Conservation (phyloP, 2,329 filamentous ascomycete species). For the Graphilbum fragrans region DNA sequence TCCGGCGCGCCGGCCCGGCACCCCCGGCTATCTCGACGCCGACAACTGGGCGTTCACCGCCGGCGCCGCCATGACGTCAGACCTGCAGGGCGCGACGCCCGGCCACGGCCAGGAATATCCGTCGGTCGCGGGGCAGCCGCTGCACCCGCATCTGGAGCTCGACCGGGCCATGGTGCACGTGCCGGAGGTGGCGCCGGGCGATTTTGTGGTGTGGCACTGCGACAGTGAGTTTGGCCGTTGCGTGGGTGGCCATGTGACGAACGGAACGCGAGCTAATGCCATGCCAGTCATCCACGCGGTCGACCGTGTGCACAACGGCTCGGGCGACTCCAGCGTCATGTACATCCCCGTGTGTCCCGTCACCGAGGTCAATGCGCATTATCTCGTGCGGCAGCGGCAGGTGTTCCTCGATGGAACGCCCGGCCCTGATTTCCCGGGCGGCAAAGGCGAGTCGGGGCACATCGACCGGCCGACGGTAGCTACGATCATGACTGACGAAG, state of each 20-base stretch:
- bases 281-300: constrained; percentile 59
- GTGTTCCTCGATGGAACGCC: constrained; percentile 58
- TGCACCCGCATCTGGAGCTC: constrained; percentile 61
- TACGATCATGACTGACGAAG: constrained; percentile 21
- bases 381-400: constrained; percentile 58
- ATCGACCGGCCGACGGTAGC: constrained; percentile 30
- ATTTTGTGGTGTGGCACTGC: constrained; percentile 78
- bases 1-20: constrained; percentile 1
- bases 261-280: constrained; percentile 1
- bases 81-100: constrained; percentile 54
- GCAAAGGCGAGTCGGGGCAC: constrained; percentile 51
- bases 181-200: constrained; percentile 56
- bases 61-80: constrained; percentile 13
- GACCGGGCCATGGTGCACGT: constrained; percentile 59
- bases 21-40: constrained; percentile 29
- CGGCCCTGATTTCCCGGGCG: constrained; percentile 60
- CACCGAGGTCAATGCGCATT: constrained; percentile 61
- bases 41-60: constrained; percentile 20
- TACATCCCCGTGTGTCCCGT: constrained; percentile 84
- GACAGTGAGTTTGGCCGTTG: constrained; percentile 36
- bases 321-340: constrained; percentile 65
- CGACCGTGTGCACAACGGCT: constrained; percentile 63
- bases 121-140: constrained; percentile 16
- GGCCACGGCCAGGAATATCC: constrained; percentile 61
- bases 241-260: neutral